Evolutionary conservation across 352 stramenopile genomes (phyloP), one percentile per base, ranked within the genome.

Genomic region (Phytophthora agathidicida): DNA sequence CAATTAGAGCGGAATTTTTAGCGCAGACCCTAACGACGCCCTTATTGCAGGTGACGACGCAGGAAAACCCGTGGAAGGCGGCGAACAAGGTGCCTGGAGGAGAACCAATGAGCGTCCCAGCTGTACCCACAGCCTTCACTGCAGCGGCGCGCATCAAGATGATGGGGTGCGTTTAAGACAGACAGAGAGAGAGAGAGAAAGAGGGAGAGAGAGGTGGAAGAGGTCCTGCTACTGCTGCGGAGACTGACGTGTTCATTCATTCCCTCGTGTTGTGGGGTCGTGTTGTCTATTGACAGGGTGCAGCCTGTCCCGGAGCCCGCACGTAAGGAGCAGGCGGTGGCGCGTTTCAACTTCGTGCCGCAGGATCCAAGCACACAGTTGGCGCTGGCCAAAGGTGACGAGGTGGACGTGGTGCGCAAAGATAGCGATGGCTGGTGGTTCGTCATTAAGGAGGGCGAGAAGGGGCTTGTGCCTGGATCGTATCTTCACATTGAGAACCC

Each of bases 371-470:
- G 65, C n/a, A 86, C 82, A 39, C 84, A 94, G 60, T 63, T 94
- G n/a, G 65, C 59, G 8, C 60, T 94, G 24, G 58, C 60, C 14
- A 94, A 91, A 60, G 84, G 78, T 43, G 84, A 94, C 39, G 64
- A 79, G 20, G 66, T 94, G 39, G 72, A 88, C 39, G 79, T 94
- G 26, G 83, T 94, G 59, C 84, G 84, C 38, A 94, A 92, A 64
- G 84, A 94, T 54, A 74, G 66, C 42, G 84, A 94, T 44, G 84
- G 84, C 51, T 94, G 84, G 84, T 94, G 84, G 84, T 90, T 94
- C 52, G 83, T 94, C 22, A 63, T 81, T 16, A 79, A 90, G 26
- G 77, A 90, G 41, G 77, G 75, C 53, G 80, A 92, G 60, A 91
- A 92, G 45, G 84, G 84, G 0, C 71, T 94, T 26, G 84, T 94